Conservation (phyloP, 345 rosid genomes). For the Psidium friedrichsthalianum region DNA sequence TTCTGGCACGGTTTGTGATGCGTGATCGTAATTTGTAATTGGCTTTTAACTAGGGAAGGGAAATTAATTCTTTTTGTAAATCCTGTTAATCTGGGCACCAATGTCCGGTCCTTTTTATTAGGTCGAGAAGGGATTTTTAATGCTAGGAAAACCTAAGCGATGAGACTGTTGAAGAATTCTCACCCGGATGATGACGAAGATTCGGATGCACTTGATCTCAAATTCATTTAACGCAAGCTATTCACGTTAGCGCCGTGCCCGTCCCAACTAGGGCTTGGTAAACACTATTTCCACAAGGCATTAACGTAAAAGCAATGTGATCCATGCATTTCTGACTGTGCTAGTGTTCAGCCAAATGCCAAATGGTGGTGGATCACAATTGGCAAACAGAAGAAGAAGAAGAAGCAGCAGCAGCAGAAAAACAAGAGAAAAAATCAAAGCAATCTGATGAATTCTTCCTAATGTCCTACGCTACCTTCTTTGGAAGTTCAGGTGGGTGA, state of each 20-base stretch:
- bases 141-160: too few species aligned
- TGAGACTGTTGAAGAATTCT: too few species aligned
- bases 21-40: too few species aligned
- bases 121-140: too few species aligned
- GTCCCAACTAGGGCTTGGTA: background rate
- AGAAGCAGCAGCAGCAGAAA: too few species aligned
- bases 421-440: background rate
- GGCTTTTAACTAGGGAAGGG: too few species aligned
- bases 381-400: background rate
- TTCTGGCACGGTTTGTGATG: too few species aligned
- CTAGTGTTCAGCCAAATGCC: background rate
- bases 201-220: background rate
- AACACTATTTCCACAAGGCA: background rate
- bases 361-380: background rate
- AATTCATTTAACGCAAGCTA: background rate
- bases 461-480: conserved; percentile 3
- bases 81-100: too few species aligned
- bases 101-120: too few species aligned
- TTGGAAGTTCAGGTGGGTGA: conserved; percentile 28
- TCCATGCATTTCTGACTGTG: background rate
- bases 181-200: background rate
- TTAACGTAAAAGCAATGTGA: background rate
- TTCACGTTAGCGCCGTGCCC: background rate
- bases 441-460: background rate
- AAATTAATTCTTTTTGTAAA: too few species aligned